Evolutionary conservation across 345 rosid genomes (phyloP).

Genomic region (Camelina laxa): DNA sequence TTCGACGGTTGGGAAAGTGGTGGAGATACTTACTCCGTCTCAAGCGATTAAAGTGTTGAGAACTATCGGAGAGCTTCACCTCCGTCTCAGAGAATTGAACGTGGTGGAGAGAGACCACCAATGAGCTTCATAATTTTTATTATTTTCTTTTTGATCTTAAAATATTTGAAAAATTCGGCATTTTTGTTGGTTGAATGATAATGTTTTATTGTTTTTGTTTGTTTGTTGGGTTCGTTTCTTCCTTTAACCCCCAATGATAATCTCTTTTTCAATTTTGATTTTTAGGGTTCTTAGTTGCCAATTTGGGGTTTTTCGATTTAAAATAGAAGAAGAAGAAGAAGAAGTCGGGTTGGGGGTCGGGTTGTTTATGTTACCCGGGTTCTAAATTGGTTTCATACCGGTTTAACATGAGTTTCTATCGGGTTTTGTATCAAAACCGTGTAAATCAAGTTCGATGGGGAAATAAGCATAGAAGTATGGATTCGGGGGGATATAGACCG

Average conservation of each 20-base stretch:
- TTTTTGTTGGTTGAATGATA: not conserved
- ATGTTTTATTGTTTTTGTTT: not conserved
- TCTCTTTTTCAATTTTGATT: not conserved
- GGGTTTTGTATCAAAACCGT: too few species aligned
- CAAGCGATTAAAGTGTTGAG: constrained; percentile 40
- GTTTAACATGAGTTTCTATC: too few species aligned
- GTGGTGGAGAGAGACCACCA: constrained; percentile 15
- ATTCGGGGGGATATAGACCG: too few species aligned
- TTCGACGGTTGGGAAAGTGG: constrained; percentile 43
- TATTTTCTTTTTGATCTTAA: not conserved
- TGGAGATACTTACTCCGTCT: constrained; percentile 41
- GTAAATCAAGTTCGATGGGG: too few species aligned
- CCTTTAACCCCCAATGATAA: not conserved
- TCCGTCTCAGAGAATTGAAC: constrained; percentile 30
- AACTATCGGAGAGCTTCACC: constrained; percentile 37
- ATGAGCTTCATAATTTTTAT: not conserved
- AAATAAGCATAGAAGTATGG: too few species aligned
- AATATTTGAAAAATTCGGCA: not conserved
- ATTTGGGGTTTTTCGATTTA: too few species aligned
- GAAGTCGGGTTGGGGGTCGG: too few species aligned
- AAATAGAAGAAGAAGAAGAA: too few species aligned
- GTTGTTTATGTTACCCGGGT: too few species aligned
- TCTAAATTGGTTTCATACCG: too few species aligned
- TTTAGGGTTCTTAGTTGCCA: too few species aligned
- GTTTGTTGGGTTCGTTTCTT: not conserved